A percentile compares a stretch with the other conserved stretches of the same genome.
Evolutionary conservation across 805 yeast genomes (phyloP).

Genomic region (Cyberlindnera euphorbiiphila): DNA sequence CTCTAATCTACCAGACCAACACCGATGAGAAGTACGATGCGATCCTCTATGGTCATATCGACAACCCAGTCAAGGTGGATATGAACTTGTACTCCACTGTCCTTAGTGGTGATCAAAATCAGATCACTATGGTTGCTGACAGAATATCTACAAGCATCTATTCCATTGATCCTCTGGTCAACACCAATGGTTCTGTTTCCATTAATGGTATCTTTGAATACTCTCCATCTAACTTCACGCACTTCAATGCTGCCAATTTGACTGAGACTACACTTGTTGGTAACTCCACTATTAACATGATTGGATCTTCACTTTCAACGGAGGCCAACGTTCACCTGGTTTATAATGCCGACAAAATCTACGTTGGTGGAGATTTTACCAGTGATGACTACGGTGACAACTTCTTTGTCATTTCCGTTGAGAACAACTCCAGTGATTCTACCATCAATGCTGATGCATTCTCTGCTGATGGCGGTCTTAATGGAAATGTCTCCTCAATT

Average conservation of each 20-base stretch:
- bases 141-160: constrained; percentile 49
- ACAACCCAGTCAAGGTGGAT: constrained; percentile 43
- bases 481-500: constrained; percentile 36
- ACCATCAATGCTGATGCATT: constrained; percentile 21
- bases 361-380: constrained; percentile 48
- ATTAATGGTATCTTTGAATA: constrained; percentile 85
- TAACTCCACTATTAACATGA: constrained; percentile 40
- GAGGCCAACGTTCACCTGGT: constrained; percentile 39
- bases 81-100: constrained; percentile 36
- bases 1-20: constrained; percentile 74
- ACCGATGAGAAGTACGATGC: constrained; percentile 75
- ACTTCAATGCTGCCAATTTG: constrained; percentile 28
- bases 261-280: constrained; percentile 34
- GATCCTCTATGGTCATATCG: constrained; percentile 65
- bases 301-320: constrained; percentile 32
- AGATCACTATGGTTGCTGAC: constrained; percentile 66
- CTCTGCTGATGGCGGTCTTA: constrained; percentile 35
- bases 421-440: constrained; percentile 15
- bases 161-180: constrained; percentile 38
- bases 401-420: constrained; percentile 32
- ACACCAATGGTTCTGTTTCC: constrained; percentile 34
- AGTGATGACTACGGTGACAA: constrained; percentile 34
- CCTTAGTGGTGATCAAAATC: constrained; percentile 18
- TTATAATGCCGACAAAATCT: constrained; percentile 32
- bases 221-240: constrained; percentile 61